These are phyloP conservation scores for Fusarium sp. DNA, from an alignment of 2,329 filamentous ascomycete species.

Conservation along the genomic window DNA sequence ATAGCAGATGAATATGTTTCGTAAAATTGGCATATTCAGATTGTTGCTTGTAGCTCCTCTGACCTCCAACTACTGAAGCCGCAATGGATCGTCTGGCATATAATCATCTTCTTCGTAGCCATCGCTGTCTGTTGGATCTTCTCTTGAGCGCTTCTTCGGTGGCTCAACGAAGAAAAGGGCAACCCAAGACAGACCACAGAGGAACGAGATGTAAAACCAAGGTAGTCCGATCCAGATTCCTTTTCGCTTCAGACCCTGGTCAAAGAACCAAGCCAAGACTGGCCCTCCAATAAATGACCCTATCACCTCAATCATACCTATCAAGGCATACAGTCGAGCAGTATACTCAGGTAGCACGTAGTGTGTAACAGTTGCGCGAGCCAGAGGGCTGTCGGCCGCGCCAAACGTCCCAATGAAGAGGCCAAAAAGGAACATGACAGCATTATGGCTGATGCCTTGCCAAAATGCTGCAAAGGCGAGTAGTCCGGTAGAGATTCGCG, in stretches of 20 bases:
- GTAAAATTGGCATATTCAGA: neutral
- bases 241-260: conserved; percentile 46
- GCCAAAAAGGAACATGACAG: conserved; percentile 48
- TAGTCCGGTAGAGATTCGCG: conserved; percentile 45
- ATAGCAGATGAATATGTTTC: neutral
- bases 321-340: conserved; percentile 52
- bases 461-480: conserved; percentile 45
- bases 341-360: conserved; percentile 50
- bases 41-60: neutral
- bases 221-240: conserved; percentile 51
- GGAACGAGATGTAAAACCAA: conserved; percentile 50
- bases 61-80: conserved; percentile 25
- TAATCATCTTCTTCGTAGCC: conserved; percentile 32
- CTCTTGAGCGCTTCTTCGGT: conserved; percentile 39
- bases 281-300: conserved; percentile 53
- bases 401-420: conserved; percentile 50
- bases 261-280: conserved; percentile 50
- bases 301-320: conserved; percentile 50
- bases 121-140: conserved; percentile 21
- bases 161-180: conserved; percentile 46
- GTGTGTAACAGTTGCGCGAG: conserved; percentile 51
- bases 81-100: conserved; percentile 37
- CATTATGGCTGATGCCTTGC: conserved; percentile 46
- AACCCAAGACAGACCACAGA: conserved; percentile 42
- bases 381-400: conserved; percentile 49